Conservation (phyloP, 2,329 filamentous ascomycete species). For the Knoxdaviesia capensis region DNA sequence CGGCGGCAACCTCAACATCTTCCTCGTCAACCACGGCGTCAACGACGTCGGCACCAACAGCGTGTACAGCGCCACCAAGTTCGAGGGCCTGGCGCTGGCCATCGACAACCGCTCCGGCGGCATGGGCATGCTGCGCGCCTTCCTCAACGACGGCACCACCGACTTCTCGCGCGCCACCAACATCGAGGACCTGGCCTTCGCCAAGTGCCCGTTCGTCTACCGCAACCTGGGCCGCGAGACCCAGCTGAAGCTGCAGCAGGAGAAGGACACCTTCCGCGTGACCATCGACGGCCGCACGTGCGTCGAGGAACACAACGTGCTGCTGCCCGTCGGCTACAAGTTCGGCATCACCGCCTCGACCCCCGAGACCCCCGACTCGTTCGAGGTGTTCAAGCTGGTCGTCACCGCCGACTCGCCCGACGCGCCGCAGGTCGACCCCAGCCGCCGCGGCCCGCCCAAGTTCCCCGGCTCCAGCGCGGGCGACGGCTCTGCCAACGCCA, state of each 20-base stretch:
- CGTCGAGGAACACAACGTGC: slow-evolving; percentile 66
- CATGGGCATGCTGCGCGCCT: slow-evolving; percentile 69
- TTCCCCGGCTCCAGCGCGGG: slow-evolving; percentile 5
- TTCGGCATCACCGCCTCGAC: slow-evolving; percentile 79
- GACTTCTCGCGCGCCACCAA: slow-evolving; percentile 60
- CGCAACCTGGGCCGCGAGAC: slow-evolving; percentile 78
- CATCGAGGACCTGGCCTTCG: slow-evolving; percentile 76
- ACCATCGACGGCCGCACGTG: slow-evolving; percentile 62
- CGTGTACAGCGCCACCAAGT: slow-evolving; percentile 66
- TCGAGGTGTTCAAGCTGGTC: slow-evolving; percentile 77
- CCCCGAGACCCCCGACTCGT: slow-evolving; percentile 81
- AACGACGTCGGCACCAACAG: slow-evolving; percentile 48
- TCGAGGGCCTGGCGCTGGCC: slow-evolving; percentile 78
- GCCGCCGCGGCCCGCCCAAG: slow-evolving; percentile 8
- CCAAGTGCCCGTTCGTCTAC: slow-evolving; percentile 78
- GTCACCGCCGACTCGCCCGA: slow-evolving; percentile 36
- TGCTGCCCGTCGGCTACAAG: slow-evolving; percentile 59
- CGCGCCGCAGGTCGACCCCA: neutral
- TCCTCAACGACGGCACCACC: slow-evolving; percentile 74
- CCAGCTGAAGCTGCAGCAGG: slow-evolving; percentile 53
- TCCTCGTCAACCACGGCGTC: slow-evolving; percentile 59
- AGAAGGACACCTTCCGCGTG: slow-evolving; percentile 47
- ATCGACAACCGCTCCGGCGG: slow-evolving; percentile 64
- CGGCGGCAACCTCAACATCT: slow-evolving; percentile 80
- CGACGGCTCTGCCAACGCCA: neutral